phyloP scores from a whole-genome alignment of 2,329 filamentous ascomycete species.

The Alternaria angustiovoidea region DNA sequence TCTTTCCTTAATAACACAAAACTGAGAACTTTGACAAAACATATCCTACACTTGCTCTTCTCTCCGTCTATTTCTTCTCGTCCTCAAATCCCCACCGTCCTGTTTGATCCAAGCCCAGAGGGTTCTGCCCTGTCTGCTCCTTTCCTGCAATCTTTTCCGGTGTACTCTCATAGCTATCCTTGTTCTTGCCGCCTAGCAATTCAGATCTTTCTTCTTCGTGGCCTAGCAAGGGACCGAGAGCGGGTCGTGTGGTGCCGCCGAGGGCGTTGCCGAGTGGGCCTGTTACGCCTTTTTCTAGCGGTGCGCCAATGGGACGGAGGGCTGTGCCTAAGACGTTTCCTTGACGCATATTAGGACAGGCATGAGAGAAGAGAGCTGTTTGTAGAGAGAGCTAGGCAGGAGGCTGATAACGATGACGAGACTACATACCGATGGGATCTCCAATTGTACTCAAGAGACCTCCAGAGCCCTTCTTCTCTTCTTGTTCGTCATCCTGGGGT shows the following conservation, averaged over 20 bases:
- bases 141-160: conserved; percentile 50
- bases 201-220: conserved; percentile 47
- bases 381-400: not conserved
- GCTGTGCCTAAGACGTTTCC: conserved; percentile 50
- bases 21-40: not conserved
- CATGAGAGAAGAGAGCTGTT: not conserved
- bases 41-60: not conserved
- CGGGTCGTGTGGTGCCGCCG: conserved; percentile 48
- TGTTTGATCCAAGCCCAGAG: conserved; percentile 51
- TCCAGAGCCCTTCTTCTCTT: conserved; percentile 31
- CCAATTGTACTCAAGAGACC: conserved; percentile 42
- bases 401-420: not conserved
- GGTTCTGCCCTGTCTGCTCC: conserved; percentile 52
- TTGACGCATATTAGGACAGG: conserved; percentile 9
- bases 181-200: conserved; percentile 51
- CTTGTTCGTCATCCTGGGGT: conserved; percentile 25
- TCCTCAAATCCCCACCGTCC: conserved; percentile 49
- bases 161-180: conserved; percentile 47
- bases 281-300: conserved; percentile 48
- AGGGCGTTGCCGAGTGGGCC: conserved; percentile 48
- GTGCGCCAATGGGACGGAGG: conserved; percentile 51
- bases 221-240: conserved; percentile 47
- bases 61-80: conserved; percentile 22
- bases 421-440: conserved; percentile 40
- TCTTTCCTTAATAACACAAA: not conserved